Conservation (phyloP, 1,284 basidiomycete species). For the Puccinia hordei region DNA sequence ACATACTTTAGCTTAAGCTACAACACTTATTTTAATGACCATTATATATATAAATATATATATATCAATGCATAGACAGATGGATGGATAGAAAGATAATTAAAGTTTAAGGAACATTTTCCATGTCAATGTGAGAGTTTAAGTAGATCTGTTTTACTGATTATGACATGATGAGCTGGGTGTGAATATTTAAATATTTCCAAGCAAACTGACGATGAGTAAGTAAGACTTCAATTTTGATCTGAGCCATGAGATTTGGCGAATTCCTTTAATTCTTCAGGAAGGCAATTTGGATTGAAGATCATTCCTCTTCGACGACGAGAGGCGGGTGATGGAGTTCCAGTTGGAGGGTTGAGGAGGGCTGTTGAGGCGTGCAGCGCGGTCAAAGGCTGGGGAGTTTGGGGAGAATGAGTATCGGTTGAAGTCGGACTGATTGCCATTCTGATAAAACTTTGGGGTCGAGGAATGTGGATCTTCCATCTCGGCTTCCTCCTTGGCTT, state of each 20-base stretch:
- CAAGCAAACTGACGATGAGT: too few species aligned
- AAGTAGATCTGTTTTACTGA: too few species aligned
- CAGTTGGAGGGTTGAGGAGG: background rate
- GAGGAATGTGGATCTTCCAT: constrained; percentile 19
- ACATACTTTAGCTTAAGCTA: too few species aligned
- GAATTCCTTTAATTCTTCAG: constrained; percentile 3
- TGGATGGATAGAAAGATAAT: too few species aligned
- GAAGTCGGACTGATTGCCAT: background rate
- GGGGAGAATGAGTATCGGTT: background rate
- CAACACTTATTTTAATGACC: too few species aligned
- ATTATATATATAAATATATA: too few species aligned
- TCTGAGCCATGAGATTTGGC: background rate
- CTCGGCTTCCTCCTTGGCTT: background rate
- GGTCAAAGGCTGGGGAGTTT: background rate
- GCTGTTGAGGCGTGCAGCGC: background rate
- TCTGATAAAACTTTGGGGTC: background rate
- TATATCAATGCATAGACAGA: too few species aligned
- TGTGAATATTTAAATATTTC: too few species aligned
- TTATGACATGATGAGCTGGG: too few species aligned
- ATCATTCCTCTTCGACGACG: background rate
- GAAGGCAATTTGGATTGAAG: background rate
- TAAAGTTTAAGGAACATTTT: too few species aligned
- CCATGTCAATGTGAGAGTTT: too few species aligned
- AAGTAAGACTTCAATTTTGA: background rate
- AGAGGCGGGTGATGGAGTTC: background rate